Evolutionary conservation across 805 yeast genomes (phyloP), one percentile per base, ranked within the genome.

Genomic region (Yamadazyma endophytica): DNA sequence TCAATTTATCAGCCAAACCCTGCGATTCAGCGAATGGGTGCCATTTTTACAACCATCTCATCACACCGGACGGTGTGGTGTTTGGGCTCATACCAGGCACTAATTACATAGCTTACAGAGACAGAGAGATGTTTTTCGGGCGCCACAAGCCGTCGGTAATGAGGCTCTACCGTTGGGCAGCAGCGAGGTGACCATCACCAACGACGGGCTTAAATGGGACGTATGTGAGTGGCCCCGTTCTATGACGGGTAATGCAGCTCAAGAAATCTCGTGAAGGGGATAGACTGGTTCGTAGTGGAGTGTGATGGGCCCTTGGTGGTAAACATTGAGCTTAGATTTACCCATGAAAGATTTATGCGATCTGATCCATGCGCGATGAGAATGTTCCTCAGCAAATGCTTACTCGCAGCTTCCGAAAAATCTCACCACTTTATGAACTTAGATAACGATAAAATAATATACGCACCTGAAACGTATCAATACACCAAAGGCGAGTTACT

Each of bases 401-500:
- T n/a, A n/a, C n/a, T n/a, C n/a, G n/a, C n/a, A n/a, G n/a, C n/a
- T n/a, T n/a, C n/a, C n/a, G n/a, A n/a, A n/a, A n/a, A n/a, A n/a
- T n/a, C n/a, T n/a, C n/a, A n/a, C n/a, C n/a, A 6, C 13, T 20
- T 9, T 8, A 40, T 40, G 44, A 40, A 31, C 15, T 33, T 35
- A 23, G 32, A 32, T 26, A n/a, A n/a, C 18, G 37, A 37, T 16
- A 40, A 35, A 29, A 46, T 65, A 31, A 56, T 69, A 47, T 79
- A 86, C 58, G 95, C 95, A 2, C 96, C 95, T 14, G 75, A 80
- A 47, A 85, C 96, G 0, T 83, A 85, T 46, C 97, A 89, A 56
- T 89, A 89, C 58, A 79, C 79, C 36, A 82, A 83, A 51, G 75
- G 65, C 25, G 68, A 75, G 11, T 58, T 88, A 35, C 68, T 70